Evolutionary conservation across 495 filamentous ascomycete species (phyloP).

Genomic region (Melanomma pulvis-pyrius): DNA sequence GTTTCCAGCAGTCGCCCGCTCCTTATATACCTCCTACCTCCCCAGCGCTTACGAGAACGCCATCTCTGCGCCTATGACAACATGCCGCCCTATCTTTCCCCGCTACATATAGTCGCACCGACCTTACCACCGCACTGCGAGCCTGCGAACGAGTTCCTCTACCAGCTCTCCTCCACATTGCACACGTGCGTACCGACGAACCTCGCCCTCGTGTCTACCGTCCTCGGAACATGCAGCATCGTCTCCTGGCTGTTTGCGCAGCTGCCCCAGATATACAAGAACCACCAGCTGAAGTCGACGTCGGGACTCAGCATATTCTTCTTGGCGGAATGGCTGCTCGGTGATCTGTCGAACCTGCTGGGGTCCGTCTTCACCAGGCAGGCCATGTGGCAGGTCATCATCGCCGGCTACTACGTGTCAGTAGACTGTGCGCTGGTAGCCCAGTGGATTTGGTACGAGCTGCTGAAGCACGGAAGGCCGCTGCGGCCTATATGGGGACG

Average conservation of each 20-base stretch:
- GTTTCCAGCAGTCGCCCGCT: neutral
- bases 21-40: slow-evolving; percentile 12
- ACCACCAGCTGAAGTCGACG: slow-evolving; percentile 65
- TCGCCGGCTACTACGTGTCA: slow-evolving; percentile 69
- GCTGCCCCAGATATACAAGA: slow-evolving; percentile 74
- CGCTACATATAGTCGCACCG: slow-evolving; percentile 34
- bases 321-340: slow-evolving; percentile 69
- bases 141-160: slow-evolving; percentile 62
- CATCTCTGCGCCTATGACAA: slow-evolving; percentile 36
- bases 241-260: slow-evolving; percentile 78
- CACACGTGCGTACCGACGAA: slow-evolving; percentile 69
- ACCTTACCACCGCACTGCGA: slow-evolving; percentile 64
- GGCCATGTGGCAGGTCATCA: slow-evolving; percentile 70
- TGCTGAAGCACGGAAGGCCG: slow-evolving; percentile 50
- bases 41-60: slow-evolving; percentile 17
- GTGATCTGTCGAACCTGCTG: slow-evolving; percentile 68
- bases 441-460: slow-evolving; percentile 72
- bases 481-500: slow-evolving; percentile 36
- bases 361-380: slow-evolving; percentile 68
- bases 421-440: slow-evolving; percentile 65
- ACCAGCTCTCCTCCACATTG: slow-evolving; percentile 60
- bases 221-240: slow-evolving; percentile 67
- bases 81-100: slow-evolving; percentile 37
- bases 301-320: slow-evolving; percentile 71
- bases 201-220: slow-evolving; percentile 65